phyloP scores from a whole-genome alignment of 164 flowering plant genomes.

The Litsea cubeba region DNA sequence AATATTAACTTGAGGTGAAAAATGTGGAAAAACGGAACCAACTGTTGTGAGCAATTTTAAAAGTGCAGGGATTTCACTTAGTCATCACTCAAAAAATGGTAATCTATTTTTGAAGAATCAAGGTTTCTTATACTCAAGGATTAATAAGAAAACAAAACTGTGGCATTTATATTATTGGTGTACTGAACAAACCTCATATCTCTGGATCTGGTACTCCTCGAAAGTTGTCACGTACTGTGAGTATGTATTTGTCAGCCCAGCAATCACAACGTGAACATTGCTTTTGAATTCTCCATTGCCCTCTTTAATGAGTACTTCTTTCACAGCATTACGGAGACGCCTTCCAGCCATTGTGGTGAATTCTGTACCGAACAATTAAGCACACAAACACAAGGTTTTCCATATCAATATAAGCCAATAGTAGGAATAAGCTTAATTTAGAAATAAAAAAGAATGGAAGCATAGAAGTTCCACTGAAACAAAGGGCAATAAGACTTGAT shows the following conservation, averaged over 20 bases:
- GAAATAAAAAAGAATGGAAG: neutral
- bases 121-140: neutral
- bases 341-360: slow-evolving; percentile 99
- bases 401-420: neutral
- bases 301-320: slow-evolving; percentile 46
- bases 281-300: slow-evolving; percentile 35
- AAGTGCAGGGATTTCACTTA: too few relatives aligned
- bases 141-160: neutral
- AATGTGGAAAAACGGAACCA: too few relatives aligned
- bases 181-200: slow-evolving; percentile 78
- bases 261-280: slow-evolving; percentile 77
- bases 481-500: too few relatives aligned
- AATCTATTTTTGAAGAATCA: too few relatives aligned
- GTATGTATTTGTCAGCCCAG: slow-evolving; percentile 88
- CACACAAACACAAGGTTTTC: neutral
- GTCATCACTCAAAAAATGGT: too few relatives aligned
- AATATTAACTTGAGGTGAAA: too few relatives aligned
- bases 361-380: slow-evolving; percentile 35
- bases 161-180: neutral
- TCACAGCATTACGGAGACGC: slow-evolving; percentile 92
- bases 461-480: neutral
- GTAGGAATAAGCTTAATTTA: neutral
- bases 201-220: slow-evolving; percentile 88
- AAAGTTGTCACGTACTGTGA: slow-evolving; percentile 91
- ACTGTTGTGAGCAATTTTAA: too few relatives aligned